phyloP scores from a whole-genome alignment of 768 basidiomycete species.

The Russula sp. region DNA sequence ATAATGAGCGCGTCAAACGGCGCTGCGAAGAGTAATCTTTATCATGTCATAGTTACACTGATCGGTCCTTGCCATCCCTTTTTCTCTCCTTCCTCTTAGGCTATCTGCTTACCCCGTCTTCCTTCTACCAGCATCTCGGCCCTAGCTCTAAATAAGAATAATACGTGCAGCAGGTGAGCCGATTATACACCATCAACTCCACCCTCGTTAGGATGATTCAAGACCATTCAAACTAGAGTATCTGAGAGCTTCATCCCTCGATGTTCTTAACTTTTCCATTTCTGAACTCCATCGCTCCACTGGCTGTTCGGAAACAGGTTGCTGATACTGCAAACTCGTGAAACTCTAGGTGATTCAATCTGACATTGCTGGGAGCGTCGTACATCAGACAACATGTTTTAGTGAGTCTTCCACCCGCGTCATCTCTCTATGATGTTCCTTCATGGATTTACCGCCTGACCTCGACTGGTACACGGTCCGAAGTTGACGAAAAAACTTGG shows the following conservation, averaged over 20 bases:
- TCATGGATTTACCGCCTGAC: slow-evolving; percentile 87
- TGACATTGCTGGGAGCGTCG: background rate
- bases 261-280: slow-evolving; percentile 50
- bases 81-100: slow-evolving; percentile 18
- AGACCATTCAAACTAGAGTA: slow-evolving; percentile 86
- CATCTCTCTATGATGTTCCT: slow-evolving; percentile 44
- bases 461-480: slow-evolving; percentile 29
- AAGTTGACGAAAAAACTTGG: slow-evolving; percentile 69
- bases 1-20: slow-evolving; percentile 44
- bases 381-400: too few relatives aligned
- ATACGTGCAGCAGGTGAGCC: background rate
- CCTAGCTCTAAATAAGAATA: background rate
- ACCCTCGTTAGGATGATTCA: slow-evolving; percentile 43
- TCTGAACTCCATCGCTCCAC: slow-evolving; percentile 11
- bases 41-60: slow-evolving; percentile 95
- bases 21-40: slow-evolving; percentile 42
- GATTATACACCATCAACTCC: slow-evolving; percentile 15
- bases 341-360: background rate
- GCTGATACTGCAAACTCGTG: background rate
- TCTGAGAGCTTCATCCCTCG: slow-evolving; percentile 65
- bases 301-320: background rate
- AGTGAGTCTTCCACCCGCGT: slow-evolving; percentile 31
- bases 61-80: slow-evolving; percentile 38
- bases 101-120: background rate
- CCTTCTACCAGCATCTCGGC: background rate